These are phyloP conservation scores for Aspergillus floridensis DNA, from an alignment of 2,329 filamentous ascomycete species.

Conservation along the genomic window DNA sequence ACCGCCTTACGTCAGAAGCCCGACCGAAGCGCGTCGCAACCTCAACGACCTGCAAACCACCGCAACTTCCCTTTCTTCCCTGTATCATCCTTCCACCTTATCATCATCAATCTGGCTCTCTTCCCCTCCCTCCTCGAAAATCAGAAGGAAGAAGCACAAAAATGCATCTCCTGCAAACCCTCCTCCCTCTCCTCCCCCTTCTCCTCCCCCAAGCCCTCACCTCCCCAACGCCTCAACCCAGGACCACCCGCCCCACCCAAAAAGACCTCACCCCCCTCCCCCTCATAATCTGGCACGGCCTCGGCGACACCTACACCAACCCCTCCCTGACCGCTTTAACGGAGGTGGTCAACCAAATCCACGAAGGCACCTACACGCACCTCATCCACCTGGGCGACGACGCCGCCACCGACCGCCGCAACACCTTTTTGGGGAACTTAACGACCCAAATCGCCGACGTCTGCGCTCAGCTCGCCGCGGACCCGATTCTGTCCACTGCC, in stretches of 20 bases:
- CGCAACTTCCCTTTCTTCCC: no score
- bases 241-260: slow-evolving; percentile 12
- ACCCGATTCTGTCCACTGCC: slow-evolving; percentile 77
- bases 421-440: slow-evolving; percentile 89
- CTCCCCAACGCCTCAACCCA: slow-evolving; percentile 9
- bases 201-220: slow-evolving; percentile 18
- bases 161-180: slow-evolving; percentile 1
- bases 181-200: slow-evolving; percentile 7
- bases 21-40: no score
- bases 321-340: slow-evolving; percentile 72
- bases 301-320: slow-evolving; percentile 65
- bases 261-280: slow-evolving; percentile 61
- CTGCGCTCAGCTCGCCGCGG: slow-evolving; percentile 70
- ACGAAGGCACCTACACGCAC: slow-evolving; percentile 84
- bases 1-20: not conserved
- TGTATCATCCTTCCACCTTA: not conserved
- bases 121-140: not conserved
- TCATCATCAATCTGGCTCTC: not conserved
- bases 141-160: not conserved
- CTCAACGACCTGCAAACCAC: no score
- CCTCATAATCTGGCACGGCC: slow-evolving; percentile 89
- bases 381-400: slow-evolving; percentile 69
- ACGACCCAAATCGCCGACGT: slow-evolving; percentile 73
- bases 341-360: slow-evolving; percentile 65
- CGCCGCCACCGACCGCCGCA: slow-evolving; percentile 67